Base-by-base conservation (phyloP, 805 yeast species). In the Wickerhamiella shivajii region DNA sequence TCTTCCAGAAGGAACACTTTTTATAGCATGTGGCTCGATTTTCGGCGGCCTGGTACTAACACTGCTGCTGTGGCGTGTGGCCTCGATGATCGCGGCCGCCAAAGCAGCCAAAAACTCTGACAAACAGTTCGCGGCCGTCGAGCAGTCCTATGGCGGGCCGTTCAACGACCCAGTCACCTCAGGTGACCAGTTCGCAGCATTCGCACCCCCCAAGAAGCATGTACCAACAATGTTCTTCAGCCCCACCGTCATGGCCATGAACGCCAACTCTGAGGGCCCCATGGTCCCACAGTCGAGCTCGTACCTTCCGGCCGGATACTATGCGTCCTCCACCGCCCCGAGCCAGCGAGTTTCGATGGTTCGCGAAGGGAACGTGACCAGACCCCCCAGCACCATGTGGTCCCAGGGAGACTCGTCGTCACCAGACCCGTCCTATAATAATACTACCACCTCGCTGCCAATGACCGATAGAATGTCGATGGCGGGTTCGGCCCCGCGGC, bases 211-310 rank as follows among this genome's bases (percentile, higher is more conserved):
- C n/a, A n/a, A n/a, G n/a, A n/a, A n/a, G n/a, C n/a, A n/a, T n/a
- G n/a, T 15, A 15, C 34, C 34, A 5, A 22, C 23, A 11, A 45
- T 75, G 67, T 80, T 76, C 53, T 69, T 78, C 34, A 78, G 90
- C 3, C 93, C 93, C 21, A 80, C 92, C 1, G 74, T 74, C 12
- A 83, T 77, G 46, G 76, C 74, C 12, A 67, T 74, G 68, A 60
- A 61, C 36, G 66, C 64, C 17, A 55, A 54, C 24, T 34, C 43
- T 18, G 18, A 12, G 9, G 34, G 34, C n/a, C 34, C 34, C 16
- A 31, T 31, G 34, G 29, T 31, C 20, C n/a, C n/a, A n/a, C 5
- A 11, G 11, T n/a, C 12, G n/a, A 29, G 43, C 30, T 26, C 40
- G 34, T 32, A 43, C 37, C 24, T 47, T 32, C 39, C 48, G 37